Base-by-base conservation (phyloP, 371 early-diverging fungal genomes). In the Apophysomyces sp. region DNA sequence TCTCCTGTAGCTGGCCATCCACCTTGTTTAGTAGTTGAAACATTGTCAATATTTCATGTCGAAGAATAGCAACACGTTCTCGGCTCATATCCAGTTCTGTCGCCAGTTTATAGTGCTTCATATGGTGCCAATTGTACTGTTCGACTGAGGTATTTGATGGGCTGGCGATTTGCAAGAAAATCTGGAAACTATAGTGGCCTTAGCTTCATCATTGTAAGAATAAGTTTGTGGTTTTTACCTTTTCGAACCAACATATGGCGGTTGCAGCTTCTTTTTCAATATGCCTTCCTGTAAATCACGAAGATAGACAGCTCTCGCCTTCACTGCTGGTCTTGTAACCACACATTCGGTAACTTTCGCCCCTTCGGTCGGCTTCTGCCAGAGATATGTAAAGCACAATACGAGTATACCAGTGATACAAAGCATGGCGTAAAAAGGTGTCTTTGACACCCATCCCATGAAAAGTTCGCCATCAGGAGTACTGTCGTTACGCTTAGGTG, bases 11-110 rank as follows among this genome's bases (percentile, higher is more conserved):
- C 31, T 76, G 71, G 12, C 61, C 54, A 32, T 84, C 85, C 27
- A 81, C 52, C 53, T 74, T 77, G 54, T 82, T 84, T 49, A 84
- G 61, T 2, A 69, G 55, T 52, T 77, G 72, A 55, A 84, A 84
- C 1, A 74, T 69, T 52, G 68, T 64, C 61, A 84, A 18, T 51
- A 81, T 51, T 34, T 84, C 81, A 32, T 80, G 76, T 49, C 84
- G 66, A 32, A 84, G 44, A 28, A 78, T 66, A 2, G 79, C 84
- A 8, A 84, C 59, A 27, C 76, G 72, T 29, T 84, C 81, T 24
- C 81, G 69, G 18, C 74, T 81, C n/a, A 71, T 68, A 26, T 77
- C 67, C 11, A 84, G 60, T 57, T 71, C 75, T 4, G 74, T 61
- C 4, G 84, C 80, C 65, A 73, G 62, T 62, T 68, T 68, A 37